Conservation (phyloP, 163 green algal species). For the Chlorella variabilis region DNA sequence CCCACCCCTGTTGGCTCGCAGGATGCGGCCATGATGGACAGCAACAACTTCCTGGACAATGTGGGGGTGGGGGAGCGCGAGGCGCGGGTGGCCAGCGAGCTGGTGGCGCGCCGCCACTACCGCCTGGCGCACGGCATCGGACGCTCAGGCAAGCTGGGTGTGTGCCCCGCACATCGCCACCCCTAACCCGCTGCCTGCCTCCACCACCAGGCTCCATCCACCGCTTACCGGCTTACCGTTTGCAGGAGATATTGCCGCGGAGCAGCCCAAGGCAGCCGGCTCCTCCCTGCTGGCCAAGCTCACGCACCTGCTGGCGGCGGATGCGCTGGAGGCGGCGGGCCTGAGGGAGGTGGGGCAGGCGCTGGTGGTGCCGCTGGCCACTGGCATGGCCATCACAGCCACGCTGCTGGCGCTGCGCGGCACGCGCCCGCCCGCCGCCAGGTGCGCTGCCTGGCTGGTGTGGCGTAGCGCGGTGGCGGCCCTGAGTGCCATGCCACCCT, state of each 20-base stretch:
- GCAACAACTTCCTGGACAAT: constrained; percentile 94
- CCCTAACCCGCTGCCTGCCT: neutral
- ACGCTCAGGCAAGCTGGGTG: constrained; percentile 75
- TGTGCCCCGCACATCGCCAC: neutral
- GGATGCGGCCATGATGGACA: constrained; percentile 93
- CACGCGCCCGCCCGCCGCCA: constrained; percentile 31
- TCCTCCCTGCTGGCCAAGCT: constrained; percentile 89
- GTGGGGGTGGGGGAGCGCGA: constrained; percentile 96
- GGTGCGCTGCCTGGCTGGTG: neutral
- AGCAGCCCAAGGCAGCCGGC: constrained; percentile 96
- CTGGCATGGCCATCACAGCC: constrained; percentile 91
- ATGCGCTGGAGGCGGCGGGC: constrained; percentile 86
- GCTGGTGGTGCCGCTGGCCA: constrained; percentile 91
- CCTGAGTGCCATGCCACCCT: too few relatives aligned
- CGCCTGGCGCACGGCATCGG: constrained; percentile 94
- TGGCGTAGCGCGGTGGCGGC: neutral
- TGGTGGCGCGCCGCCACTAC: constrained; percentile 84
- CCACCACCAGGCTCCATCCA: neutral
- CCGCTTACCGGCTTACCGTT: too few relatives aligned
- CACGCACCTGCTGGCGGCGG: constrained; percentile 71
- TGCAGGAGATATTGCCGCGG: constrained; percentile 70
- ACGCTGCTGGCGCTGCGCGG: constrained; percentile 75
- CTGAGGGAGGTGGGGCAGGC: constrained; percentile 72
- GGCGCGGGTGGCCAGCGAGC: constrained; percentile 77
- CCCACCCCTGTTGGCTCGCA: too few relatives aligned